These are phyloP conservation scores for Rhodotorula toruloides DNA, from an alignment of 768 basidiomycete species.

Conservation along the genomic window DNA sequence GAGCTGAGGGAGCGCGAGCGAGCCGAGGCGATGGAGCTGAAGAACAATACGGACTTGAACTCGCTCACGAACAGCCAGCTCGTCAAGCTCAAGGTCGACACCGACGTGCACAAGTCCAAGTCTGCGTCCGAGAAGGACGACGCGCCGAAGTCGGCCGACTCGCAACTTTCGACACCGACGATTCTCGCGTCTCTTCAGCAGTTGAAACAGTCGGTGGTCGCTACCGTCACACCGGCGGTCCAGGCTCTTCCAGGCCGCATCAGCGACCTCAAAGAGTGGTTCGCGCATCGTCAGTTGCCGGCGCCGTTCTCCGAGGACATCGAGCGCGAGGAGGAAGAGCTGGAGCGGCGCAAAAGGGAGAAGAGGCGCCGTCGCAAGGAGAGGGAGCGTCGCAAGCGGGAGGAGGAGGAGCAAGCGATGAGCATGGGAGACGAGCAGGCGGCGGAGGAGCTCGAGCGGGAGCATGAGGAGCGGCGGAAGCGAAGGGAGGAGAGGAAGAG, in stretches of 20 bases:
- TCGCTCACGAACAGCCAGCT: neutral
- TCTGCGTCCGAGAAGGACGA: neutral
- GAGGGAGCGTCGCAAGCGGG: neutral
- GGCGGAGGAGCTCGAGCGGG: neutral
- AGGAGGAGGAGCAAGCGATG: neutral
- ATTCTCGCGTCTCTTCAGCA: too few species aligned
- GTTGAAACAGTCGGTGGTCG: conserved; percentile 12
- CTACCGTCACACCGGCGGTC: conserved; percentile 5
- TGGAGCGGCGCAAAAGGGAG: conserved; percentile 8
- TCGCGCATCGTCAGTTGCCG: neutral
- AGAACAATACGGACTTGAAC: conserved; percentile 5
- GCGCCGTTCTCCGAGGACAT: neutral
- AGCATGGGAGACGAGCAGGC: neutral
- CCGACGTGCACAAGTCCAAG: neutral
- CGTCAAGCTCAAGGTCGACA: conserved; percentile 8
- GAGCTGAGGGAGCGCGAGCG: conserved; percentile 4
- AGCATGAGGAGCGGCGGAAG: neutral
- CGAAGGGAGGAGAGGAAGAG: neutral
- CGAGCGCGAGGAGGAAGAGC: conserved; percentile 14
- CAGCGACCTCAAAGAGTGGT: conserved; percentile 15
- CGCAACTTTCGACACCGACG: too few species aligned
- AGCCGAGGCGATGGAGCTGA: conserved; percentile 5
- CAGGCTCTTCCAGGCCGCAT: neutral
- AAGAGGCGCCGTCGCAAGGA: neutral
- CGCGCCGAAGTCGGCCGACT: too few species aligned